A percentile compares a stretch with the other conserved stretches of the same genome.
These are phyloP conservation scores for Pseudovirgaria hyperparasitica DNA, from an alignment of 2,329 filamentous ascomycete species.

Conservation along the genomic window DNA sequence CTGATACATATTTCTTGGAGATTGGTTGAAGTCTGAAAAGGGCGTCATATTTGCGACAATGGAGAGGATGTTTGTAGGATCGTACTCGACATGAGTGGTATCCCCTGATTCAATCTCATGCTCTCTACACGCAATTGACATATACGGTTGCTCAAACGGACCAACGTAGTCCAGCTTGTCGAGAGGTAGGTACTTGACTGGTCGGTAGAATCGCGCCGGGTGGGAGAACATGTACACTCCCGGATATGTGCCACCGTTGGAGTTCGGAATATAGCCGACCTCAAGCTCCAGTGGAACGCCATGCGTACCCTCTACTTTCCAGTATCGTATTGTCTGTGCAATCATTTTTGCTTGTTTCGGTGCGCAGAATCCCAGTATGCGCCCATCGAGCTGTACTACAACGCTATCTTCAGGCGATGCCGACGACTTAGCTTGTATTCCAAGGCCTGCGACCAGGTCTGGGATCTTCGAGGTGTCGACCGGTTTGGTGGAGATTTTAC, in stretches of 20 bases:
- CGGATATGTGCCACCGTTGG: conserved; percentile 86
- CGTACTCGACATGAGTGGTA: conserved; percentile 86
- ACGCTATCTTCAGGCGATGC: conserved; percentile 74
- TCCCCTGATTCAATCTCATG: conserved; percentile 77
- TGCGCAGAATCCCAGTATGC: conserved; percentile 79
- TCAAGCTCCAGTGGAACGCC: conserved; percentile 73
- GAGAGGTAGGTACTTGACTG: conserved; percentile 81
- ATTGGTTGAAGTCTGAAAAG: conserved; percentile 98
- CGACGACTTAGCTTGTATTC: conserved; percentile 62
- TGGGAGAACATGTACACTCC: conserved; percentile 89
- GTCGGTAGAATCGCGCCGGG: conserved; percentile 74
- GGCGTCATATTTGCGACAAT: conserved; percentile 98
- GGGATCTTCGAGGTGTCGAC: conserved; percentile 66
- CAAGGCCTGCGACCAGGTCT: conserved; percentile 62
- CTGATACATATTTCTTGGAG: conserved; percentile 97
- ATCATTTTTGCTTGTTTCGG: conserved; percentile 72
- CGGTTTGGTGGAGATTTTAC: conserved; percentile 67
- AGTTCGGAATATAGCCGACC: conserved; percentile 81
- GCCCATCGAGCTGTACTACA: conserved; percentile 80
- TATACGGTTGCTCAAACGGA: conserved; percentile 91
- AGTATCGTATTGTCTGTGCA: conserved; percentile 77
- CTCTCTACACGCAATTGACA: conserved; percentile 91
- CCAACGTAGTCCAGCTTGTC: conserved; percentile 81
- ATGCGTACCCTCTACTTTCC: conserved; percentile 85
- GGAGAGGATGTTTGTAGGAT: conserved; percentile 91